Evolutionary conservation across 176 grass and related monocot genomes (phyloP).

Genomic region (Eremochloa ophiuroides): DNA sequence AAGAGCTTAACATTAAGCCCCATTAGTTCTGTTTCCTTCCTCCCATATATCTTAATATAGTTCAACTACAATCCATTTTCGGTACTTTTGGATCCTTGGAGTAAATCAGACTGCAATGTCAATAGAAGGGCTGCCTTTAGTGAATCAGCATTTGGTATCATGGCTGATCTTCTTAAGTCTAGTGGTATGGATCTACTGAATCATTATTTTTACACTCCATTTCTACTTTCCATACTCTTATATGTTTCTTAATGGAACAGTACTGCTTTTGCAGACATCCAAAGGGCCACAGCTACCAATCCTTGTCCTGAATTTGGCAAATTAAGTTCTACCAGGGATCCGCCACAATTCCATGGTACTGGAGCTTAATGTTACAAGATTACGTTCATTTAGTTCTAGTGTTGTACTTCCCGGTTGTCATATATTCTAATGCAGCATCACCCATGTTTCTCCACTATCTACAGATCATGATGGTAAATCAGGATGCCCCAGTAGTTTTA

Average conservation of each 20-base stretch:
- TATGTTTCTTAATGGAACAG: neutral
- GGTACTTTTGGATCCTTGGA: conserved; percentile 7
- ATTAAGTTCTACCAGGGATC: conserved; percentile 2
- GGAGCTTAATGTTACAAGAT: neutral
- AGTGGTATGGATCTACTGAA: neutral
- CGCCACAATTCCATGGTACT: conserved; percentile 28
- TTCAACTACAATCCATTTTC: neutral
- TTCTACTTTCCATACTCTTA: neutral
- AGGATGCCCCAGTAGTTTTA: conserved; percentile 9
- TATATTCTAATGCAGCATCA: conserved; percentile 10
- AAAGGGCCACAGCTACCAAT: conserved; percentile 1
- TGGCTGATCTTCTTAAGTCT: neutral
- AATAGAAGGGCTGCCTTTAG: neutral
- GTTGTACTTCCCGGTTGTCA: conserved; percentile 6
- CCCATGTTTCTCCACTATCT: neutral
- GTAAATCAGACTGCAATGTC: neutral
- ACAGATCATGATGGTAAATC: conserved; percentile 33
- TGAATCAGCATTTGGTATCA: neutral
- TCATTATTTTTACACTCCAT: conserved; percentile 16
- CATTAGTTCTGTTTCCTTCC: conserved; percentile 2
- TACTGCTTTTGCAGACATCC: conserved; percentile 31
- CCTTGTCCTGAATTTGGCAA: conserved; percentile 13
- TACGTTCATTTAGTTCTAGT: neutral
- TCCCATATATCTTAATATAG: conserved; percentile 7
- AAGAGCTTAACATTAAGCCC: neutral